Evolutionary conservation across 352 stramenopile genomes (phyloP).

Genomic region (Pythium coloratum): DNA sequence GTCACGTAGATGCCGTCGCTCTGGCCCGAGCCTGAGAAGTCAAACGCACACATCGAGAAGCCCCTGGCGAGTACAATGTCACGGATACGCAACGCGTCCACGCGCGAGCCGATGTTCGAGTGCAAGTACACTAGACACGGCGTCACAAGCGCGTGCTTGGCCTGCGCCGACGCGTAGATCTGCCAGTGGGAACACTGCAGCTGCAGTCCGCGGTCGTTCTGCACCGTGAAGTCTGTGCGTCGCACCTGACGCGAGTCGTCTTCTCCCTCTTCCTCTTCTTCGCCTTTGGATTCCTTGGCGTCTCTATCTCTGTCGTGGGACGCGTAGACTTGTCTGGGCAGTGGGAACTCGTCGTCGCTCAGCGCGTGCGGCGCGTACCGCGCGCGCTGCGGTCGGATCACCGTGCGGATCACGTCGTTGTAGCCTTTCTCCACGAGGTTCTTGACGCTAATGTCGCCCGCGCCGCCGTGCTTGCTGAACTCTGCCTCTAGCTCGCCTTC

Average conservation of each 20-base stretch:
- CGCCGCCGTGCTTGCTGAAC: conserved; percentile 60
- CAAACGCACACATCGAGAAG: conserved; percentile 81
- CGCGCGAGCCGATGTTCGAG: conserved; percentile 78
- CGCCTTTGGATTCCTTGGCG: conserved; percentile 1
- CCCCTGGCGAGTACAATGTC: conserved; percentile 60
- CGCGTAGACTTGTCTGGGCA: conserved; percentile 25
- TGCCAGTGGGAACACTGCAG: conserved; percentile 79
- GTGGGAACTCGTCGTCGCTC: conserved; percentile 44
- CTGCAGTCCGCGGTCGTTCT: conserved; percentile 70
- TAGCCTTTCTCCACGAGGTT: conserved; percentile 74
- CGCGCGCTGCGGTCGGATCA: conserved; percentile 71
- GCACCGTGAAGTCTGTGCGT: conserved; percentile 60
- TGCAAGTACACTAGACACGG: conserved; percentile 82
- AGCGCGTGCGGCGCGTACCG: conserved; percentile 55
- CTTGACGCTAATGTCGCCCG: conserved; percentile 71
- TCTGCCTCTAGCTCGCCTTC: conserved; percentile 77
- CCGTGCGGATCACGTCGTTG: conserved; percentile 66
- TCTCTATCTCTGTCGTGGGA: conserved; percentile 21
- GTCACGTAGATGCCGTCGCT: conserved; percentile 86
- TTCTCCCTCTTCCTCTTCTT: conserved; percentile 12
- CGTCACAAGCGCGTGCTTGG: conserved; percentile 19
- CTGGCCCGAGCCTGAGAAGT: conserved; percentile 75
- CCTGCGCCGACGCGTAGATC: conserved; percentile 37
- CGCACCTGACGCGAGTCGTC: conserved; percentile 27
- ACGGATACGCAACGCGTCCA: conserved; percentile 68